phyloP scores from a whole-genome alignment of 345 rosid species.

The Sonneratia caseolaris region DNA sequence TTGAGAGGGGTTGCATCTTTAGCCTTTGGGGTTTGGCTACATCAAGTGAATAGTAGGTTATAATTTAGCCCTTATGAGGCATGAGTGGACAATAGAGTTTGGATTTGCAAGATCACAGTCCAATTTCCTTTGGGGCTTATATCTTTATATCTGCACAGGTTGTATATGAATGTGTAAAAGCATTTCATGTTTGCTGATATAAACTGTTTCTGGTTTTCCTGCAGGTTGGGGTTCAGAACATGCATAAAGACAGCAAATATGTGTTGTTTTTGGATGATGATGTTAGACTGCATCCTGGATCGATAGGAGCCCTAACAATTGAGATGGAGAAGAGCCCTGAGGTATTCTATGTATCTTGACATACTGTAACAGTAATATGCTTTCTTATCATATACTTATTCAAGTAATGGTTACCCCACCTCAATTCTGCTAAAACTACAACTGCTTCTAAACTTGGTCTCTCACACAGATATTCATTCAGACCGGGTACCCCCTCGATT shows the following conservation, averaged over 20 bases:
- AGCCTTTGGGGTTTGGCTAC: neutral
- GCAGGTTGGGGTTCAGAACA: conserved; percentile 87
- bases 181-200: neutral
- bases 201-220: conserved; percentile 10
- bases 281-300: conserved; percentile 95
- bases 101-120: neutral
- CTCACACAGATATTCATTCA: conserved; percentile 90
- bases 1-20: neutral
- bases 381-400: neutral
- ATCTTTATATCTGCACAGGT: neutral
- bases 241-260: conserved; percentile 84
- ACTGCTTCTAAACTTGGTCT: conserved; percentile 5
- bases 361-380: neutral
- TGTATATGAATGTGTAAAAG: neutral
- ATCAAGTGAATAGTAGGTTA: neutral
- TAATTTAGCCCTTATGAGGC: neutral
- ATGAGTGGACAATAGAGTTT: neutral
- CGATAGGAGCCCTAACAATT: conserved; percentile 81
- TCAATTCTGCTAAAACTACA: conserved; percentile 1
- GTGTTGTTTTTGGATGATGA: conserved; percentile 94
- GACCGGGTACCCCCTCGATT: conserved; percentile 97
- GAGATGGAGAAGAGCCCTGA: conserved; percentile 95
- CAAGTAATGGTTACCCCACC: neutral
- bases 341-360: conserved; percentile 25
- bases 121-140: neutral